A percentile compares a stretch with the other conserved stretches of the same genome.
phyloP scores from a whole-genome alignment of 2,329 filamentous ascomycete genomes.

The Fusarium protoensiforme region DNA sequence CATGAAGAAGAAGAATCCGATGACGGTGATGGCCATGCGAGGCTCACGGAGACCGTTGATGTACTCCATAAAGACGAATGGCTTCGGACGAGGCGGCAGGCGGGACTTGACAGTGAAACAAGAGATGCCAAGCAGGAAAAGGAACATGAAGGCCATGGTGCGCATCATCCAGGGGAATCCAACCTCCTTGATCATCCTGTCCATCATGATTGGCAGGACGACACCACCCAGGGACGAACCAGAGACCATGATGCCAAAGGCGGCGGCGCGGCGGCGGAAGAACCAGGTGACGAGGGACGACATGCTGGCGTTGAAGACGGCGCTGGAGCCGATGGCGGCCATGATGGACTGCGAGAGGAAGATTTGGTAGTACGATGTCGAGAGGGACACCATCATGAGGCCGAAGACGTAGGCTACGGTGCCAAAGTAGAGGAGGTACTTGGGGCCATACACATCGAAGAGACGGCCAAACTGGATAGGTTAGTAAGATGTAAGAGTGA shows the following conservation, averaged over 20 bases:
- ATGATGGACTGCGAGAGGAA: slow-evolving; percentile 57
- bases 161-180: slow-evolving; percentile 63
- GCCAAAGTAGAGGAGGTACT: slow-evolving; percentile 64
- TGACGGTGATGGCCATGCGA: slow-evolving; percentile 55
- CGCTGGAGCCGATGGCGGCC: slow-evolving; percentile 54
- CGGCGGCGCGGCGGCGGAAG: slow-evolving; percentile 60
- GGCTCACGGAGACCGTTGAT: slow-evolving; percentile 58
- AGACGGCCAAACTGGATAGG: slow-evolving; percentile 62
- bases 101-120: slow-evolving; percentile 50
- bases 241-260: slow-evolving; percentile 64
- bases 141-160: slow-evolving; percentile 58
- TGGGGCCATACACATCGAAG: slow-evolving; percentile 74
- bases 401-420: slow-evolving; percentile 69
- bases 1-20: slow-evolving; percentile 66
- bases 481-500: not conserved
- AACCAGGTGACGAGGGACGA: slow-evolving; percentile 64
- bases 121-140: slow-evolving; percentile 48
- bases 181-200: slow-evolving; percentile 61
- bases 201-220: slow-evolving; percentile 70
- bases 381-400: slow-evolving; percentile 72
- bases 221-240: slow-evolving; percentile 67
- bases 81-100: slow-evolving; percentile 57
- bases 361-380: slow-evolving; percentile 56
- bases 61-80: slow-evolving; percentile 60
- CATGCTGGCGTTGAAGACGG: slow-evolving; percentile 56